phyloP scores from a whole-genome alignment of 202 grass and related monocot genomes.

The Setaria italica region DNA sequence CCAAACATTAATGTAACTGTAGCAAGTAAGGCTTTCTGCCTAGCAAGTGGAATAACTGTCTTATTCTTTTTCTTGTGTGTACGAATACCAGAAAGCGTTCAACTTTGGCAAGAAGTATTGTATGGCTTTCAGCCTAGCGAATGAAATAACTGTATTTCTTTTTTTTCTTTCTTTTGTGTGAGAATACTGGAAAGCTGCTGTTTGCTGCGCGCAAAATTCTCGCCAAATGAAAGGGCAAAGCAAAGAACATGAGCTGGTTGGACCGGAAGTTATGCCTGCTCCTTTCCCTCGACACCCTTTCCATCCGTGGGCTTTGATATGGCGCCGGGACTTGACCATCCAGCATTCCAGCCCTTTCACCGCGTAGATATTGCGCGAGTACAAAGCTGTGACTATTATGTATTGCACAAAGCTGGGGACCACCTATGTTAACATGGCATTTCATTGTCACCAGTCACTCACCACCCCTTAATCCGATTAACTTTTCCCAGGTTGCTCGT shows the following conservation, averaged over 20 bases:
- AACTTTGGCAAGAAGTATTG: constrained; percentile 9
- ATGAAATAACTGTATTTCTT: background rate
- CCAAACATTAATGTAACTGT: background rate
- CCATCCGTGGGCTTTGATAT: background rate
- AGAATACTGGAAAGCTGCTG: background rate
- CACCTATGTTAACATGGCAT: no score
- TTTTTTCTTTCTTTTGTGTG: background rate
- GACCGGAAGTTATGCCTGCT: background rate
- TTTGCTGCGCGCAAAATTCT: background rate
- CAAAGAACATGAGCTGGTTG: constrained; percentile 5
- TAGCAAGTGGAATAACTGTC: background rate
- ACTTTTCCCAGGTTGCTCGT: no score
- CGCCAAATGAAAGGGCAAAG: background rate
- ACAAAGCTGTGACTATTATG: no score
- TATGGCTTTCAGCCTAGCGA: background rate
- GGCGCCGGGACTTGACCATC: background rate
- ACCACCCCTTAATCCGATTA: no score
- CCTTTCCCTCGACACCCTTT: background rate
- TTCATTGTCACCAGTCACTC: no score
- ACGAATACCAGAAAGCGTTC: background rate
- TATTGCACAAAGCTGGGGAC: no score
- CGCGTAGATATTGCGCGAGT: no score
- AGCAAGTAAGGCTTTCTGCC: background rate
- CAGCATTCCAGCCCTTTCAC: no score
- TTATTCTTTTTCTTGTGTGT: background rate